Base-by-base conservation (phyloP, 2,329 filamentous ascomycete genomes). In the Apiospora kogelbergensis region DNA sequence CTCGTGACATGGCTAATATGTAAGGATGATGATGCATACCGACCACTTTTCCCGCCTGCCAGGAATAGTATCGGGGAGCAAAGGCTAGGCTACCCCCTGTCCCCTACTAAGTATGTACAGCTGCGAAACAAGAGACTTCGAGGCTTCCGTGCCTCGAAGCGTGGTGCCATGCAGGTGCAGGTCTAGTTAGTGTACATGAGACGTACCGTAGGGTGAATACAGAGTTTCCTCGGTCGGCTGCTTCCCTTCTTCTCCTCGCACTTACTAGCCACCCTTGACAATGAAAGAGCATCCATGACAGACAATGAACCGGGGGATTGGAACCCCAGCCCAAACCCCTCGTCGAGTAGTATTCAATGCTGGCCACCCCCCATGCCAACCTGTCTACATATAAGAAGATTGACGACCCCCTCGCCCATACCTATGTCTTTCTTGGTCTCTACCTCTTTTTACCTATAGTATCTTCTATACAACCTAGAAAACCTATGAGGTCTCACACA, bases 401-500 rank as follows among this genome's bases (percentile, higher is more conserved):
- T 22, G 53, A 37, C 53, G 53, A 60, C 53, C 30, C 53, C 53
- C 53, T 37, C 53, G 6, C 17, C 30, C 53, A 60, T 30, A 37
- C 30, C 53, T 57, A 33, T 3, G 48, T n/a, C n/a, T 60, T 37
- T 37, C 30, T 60, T n/a, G 53, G 9, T 60, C 26, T 60, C 30
- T 60, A 60, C 30, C 53, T 37, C 53, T 60, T 60, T 37, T 37
- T 10, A 65, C 24, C 41, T 44, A 41, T 42, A 65, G 37, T 26
- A 65, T 65, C 13, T 24, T 65, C 63, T n/a, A 42, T 20, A 17
- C 37, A 20, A 9, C 41, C 63, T 44, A 41, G 37, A 44, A 42
- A 65, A 44, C 41, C 63, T 44, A 65, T 44, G 37, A 44, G 41
- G 37, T 65, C 41, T 41, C 22, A 3, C 5, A 17, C 71, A 76